Percentiles rank a stretch among this genome's conserved stretches.
Evolutionary conservation across 2,329 filamentous ascomycete species (phyloP).

Genomic region (Pseudocercospora fijiensis): DNA sequence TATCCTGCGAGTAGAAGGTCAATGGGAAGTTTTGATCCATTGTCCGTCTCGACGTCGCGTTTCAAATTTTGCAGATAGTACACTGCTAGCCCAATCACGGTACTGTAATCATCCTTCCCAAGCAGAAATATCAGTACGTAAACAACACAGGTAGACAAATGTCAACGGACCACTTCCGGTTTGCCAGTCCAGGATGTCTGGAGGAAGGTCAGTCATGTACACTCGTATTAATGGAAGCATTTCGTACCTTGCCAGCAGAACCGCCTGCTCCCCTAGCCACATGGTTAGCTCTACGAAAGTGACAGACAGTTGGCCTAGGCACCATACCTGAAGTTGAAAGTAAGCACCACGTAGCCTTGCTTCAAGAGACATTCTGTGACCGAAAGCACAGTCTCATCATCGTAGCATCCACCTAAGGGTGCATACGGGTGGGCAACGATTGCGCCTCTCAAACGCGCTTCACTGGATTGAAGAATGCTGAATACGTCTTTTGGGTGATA

Average conservation of each 20-base stretch:
- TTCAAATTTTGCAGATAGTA: constrained; percentile 66
- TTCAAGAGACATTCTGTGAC: constrained; percentile 64
- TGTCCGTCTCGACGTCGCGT: constrained; percentile 2
- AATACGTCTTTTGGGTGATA: constrained; percentile 56
- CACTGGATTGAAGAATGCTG: not conserved
- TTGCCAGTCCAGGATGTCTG: constrained; percentile 89
- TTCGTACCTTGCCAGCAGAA: not conserved
- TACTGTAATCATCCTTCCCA: constrained; percentile 67
- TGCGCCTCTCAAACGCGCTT: constrained; percentile 44
- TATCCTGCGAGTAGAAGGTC: constrained; percentile 71
- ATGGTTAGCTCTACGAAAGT: not conserved
- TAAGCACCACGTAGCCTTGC: constrained; percentile 72
- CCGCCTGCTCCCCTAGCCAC: not conserved
- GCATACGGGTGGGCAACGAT: constrained; percentile 90
- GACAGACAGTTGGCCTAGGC: not conserved
- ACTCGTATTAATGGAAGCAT: not conserved
- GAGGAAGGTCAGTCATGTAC: constrained; percentile 17
- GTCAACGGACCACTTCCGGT: constrained; percentile 58
- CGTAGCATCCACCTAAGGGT: constrained; percentile 77
- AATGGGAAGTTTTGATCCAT: not conserved
- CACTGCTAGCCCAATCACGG: constrained; percentile 75
- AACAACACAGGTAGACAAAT: not conserved
- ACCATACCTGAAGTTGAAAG: constrained; percentile 84
- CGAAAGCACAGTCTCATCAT: constrained; percentile 75
- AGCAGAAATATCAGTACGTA: not conserved